These are phyloP conservation scores for Oidium heveae DNA, from an alignment of 2,329 filamentous ascomycete species.

Conservation along the genomic window DNA sequence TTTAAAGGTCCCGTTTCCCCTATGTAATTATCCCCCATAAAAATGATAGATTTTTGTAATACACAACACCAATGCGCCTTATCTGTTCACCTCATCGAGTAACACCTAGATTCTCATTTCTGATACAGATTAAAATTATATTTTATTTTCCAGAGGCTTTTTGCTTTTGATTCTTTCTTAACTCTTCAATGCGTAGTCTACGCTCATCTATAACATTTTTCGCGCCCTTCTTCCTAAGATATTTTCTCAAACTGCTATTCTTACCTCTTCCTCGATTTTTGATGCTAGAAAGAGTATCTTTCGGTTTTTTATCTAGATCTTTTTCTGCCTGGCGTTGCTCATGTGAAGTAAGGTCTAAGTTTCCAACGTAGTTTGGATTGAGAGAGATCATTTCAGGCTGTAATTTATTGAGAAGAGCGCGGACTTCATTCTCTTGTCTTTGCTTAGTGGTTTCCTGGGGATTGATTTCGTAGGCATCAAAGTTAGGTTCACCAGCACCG, in stretches of 20 bases:
- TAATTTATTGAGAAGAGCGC: constrained; percentile 74
- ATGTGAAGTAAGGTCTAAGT: constrained; percentile 57
- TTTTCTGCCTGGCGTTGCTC: constrained; percentile 52
- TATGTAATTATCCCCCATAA: no score
- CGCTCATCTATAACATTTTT: no score
- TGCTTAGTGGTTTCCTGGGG: constrained; percentile 87
- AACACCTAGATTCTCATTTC: no score
- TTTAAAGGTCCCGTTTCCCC: no score
- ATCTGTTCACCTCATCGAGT: no score
- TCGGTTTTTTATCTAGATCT: constrained; percentile 47
- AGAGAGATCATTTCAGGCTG: constrained; percentile 93
- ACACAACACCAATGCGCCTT: no score
- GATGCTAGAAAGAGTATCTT: constrained; percentile 32
- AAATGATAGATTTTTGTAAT: no score
- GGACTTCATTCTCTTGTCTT: constrained; percentile 78
- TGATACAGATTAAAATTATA: no score
- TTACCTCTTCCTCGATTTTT: constrained; percentile 65
- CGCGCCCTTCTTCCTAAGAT: constrained; percentile 80
- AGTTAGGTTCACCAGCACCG: constrained; percentile 91
- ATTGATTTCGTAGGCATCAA: constrained; percentile 78
- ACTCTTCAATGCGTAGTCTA: no score
- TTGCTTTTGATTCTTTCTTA: no score
- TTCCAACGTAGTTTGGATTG: constrained; percentile 77
- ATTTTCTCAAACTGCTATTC: constrained; percentile 70
- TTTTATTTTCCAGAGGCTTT: no score